phyloP scores from a whole-genome alignment of 1,284 basidiomycete species.

The Pseudozyma sp. region DNA sequence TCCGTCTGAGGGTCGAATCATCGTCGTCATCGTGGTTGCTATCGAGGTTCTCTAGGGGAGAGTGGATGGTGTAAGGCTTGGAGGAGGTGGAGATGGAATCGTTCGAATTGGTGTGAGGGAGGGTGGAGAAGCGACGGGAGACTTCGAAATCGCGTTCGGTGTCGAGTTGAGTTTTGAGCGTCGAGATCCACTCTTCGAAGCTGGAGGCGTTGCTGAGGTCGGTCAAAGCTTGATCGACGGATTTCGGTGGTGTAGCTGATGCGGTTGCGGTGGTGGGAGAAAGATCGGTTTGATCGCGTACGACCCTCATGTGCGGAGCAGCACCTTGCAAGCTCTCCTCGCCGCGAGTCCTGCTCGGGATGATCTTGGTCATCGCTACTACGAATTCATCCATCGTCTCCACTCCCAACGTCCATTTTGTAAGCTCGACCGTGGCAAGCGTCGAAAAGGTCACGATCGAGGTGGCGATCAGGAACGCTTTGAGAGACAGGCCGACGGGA shows the following conservation, averaged over 20 bases:
- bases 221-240: slow-evolving; percentile 32
- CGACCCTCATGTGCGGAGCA: slow-evolving; percentile 39
- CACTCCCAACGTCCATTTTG: slow-evolving; percentile 31
- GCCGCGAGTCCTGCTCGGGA: slow-evolving; percentile 23
- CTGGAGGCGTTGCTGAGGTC: slow-evolving; percentile 38
- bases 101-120: slow-evolving; percentile 6
- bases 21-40: slow-evolving; percentile 5
- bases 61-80: slow-evolving; percentile 23
- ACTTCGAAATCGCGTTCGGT: slow-evolving; percentile 45
- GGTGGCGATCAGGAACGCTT: slow-evolving; percentile 49
- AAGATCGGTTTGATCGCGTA: slow-evolving; percentile 4
- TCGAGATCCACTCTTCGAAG: slow-evolving; percentile 47
- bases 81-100: slow-evolving; percentile 30
- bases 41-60: slow-evolving; percentile 23
- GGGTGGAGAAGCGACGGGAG: slow-evolving; percentile 21
- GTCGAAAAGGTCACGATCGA: slow-evolving; percentile 31
- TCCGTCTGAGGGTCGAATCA: slow-evolving; percentile 6
- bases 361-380: slow-evolving; percentile 38
- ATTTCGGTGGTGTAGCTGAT: slow-evolving; percentile 14
- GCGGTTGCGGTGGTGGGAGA: neutral
- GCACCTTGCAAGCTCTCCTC: slow-evolving; percentile 16
- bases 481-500: slow-evolving; percentile 44
- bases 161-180: slow-evolving; percentile 43
- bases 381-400: slow-evolving; percentile 52
- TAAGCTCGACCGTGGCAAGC: slow-evolving; percentile 24